Evolutionary conservation across 2,329 filamentous ascomycete genomes (phyloP).

Genomic region (Trichoderma sp.): DNA sequence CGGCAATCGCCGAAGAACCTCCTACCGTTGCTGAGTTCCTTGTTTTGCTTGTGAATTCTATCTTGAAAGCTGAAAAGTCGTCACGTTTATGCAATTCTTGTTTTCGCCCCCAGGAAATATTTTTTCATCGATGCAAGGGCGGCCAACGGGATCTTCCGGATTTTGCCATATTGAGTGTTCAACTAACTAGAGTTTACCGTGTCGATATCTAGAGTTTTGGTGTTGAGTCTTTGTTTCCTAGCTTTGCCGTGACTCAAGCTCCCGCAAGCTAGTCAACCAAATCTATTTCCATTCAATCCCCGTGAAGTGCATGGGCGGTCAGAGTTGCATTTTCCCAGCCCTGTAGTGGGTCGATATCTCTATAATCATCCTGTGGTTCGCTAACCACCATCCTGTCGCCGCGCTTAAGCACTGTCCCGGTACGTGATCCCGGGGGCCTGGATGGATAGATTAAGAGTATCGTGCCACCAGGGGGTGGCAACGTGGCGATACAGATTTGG

Average conservation of each 20-base stretch:
- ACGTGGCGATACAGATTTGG: neutral
- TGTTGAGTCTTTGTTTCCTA: neutral
- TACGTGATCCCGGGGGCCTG: neutral
- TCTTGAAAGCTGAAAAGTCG: neutral
- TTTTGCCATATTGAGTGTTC: neutral
- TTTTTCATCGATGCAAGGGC: neutral
- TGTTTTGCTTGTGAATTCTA: neutral
- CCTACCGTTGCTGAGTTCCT: neutral
- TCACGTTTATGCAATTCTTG: neutral
- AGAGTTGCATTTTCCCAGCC: neutral
- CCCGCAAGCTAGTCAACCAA: neutral
- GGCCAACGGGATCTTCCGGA: neutral
- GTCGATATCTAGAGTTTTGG: neutral
- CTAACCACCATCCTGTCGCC: neutral
- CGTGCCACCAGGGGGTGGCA: slow-evolving; percentile 6
- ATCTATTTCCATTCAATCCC: neutral
- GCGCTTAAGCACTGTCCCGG: neutral
- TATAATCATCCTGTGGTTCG: neutral
- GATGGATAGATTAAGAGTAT: neutral
- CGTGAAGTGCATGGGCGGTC: neutral
- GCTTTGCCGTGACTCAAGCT: neutral
- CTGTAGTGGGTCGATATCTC: neutral
- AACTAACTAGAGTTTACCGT: neutral
- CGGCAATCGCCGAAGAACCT: neutral
- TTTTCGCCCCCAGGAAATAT: neutral